Evolutionary conservation across 2,329 filamentous ascomycete species (phyloP).

Genomic region (Akanthomyces uredinophilus): DNA sequence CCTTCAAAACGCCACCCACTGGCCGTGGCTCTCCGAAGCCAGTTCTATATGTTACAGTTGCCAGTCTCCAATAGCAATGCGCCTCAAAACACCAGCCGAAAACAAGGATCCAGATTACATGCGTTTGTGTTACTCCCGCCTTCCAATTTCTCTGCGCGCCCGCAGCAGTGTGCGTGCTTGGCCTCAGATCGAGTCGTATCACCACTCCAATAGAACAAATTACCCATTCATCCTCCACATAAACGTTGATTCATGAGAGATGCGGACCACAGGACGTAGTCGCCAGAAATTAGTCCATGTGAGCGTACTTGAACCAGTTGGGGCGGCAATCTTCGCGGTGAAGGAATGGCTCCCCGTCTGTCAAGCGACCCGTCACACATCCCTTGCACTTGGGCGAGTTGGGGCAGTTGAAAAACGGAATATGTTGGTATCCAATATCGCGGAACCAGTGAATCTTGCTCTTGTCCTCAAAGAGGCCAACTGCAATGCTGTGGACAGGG

Average conservation of each 20-base stretch:
- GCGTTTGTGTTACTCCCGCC: not conserved
- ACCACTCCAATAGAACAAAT: not conserved
- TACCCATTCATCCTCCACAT: not conserved
- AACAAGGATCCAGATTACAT: conserved; percentile 6
- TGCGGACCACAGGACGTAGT: not conserved
- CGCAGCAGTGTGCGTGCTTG: not conserved
- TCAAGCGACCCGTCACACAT: conserved; percentile 81
- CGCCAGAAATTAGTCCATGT: conserved; percentile 56
- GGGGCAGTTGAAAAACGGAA: conserved; percentile 98
- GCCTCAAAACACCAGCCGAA: conserved; percentile 6
- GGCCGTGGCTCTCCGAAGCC: not conserved
- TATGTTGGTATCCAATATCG: conserved; percentile 97
- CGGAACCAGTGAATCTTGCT: conserved; percentile 97
- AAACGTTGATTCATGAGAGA: not conserved
- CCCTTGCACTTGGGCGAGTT: conserved; percentile 91
- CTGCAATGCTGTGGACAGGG: conserved; percentile 88
- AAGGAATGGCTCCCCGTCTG: conserved; percentile 80
- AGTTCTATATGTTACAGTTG: not conserved
- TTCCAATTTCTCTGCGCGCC: not conserved
- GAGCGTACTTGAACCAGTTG: conserved; percentile 95
- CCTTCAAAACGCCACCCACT: not conserved
- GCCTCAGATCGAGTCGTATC: not conserved
- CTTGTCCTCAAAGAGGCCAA: conserved; percentile 87
- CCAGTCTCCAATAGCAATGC: conserved; percentile 11
- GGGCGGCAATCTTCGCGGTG: conserved; percentile 89